Evolutionary conservation across 2,329 filamentous ascomycete species (phyloP), one percentile per base, ranked within the genome.

Genomic region (Xylariaceae sp.): DNA sequence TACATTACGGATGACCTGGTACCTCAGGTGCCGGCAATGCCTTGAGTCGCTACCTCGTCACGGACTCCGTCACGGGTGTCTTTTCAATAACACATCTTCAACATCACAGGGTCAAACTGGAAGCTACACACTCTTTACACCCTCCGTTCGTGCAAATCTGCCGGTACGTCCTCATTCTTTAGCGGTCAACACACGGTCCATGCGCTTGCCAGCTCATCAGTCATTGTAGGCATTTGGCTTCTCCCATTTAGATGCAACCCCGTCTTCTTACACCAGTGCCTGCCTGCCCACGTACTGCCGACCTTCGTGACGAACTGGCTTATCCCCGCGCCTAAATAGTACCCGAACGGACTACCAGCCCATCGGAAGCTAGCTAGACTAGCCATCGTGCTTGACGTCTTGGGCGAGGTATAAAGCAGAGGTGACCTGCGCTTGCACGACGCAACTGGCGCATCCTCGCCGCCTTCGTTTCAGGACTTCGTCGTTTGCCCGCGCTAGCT

Each of bases 171-270:
- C 56, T 49, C 11, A 17, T 11, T 30, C 47, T 55, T 41, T 47
- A 49, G 56, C 54, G 37, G 53, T 35, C 47, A 55, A 37, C 10
- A 10, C 17, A 52, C 11, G 39, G 53, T 51, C 48, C 44, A 63
- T 57, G 48, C 54, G 48, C 56, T 57, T 61, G 61, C 56, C 61
- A 61, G 55, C 61, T 57, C 56, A 63, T 53, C 56, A 51, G 51
- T 50, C 47, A 37, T 30, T 41, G 9, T 10, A 47, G 41, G 45
- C 11, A 51, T 34, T 48, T 54, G 45, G 54, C 57, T 57, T 51
- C 51, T 55, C 53, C 52, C 52, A 64, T 61, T 65, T 66, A 62
- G 58, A 65, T 60, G 65, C 53, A 68, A 63, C 64, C 47, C 59
- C 37, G 9, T 41, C 37, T 60, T 66, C 62, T 61, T 64, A 65